phyloP scores from a whole-genome alignment of 2,329 filamentous ascomycete genomes.

The Fusarium abutilonis region DNA sequence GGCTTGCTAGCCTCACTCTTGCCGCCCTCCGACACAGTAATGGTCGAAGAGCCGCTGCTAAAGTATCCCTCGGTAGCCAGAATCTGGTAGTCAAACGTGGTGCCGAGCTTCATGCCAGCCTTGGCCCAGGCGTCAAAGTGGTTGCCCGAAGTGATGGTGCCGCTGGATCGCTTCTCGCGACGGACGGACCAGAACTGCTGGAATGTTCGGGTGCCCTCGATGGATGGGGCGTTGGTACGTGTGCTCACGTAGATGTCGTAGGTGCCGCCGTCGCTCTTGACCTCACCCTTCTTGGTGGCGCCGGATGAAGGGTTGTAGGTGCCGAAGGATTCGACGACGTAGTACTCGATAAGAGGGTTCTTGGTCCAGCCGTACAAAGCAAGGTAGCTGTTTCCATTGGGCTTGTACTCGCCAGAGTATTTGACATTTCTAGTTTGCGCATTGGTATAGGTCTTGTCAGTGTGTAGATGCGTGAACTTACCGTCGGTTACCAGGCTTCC shows the following conservation, averaged over 20 bases:
- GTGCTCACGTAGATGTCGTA: slow-evolving; percentile 53
- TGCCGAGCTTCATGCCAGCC: slow-evolving; percentile 60
- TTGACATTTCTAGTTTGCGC: slow-evolving; percentile 29
- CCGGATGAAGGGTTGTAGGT: slow-evolving; percentile 47
- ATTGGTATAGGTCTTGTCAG: background rate
- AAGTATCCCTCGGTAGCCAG: slow-evolving; percentile 64
- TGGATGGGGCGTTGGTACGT: slow-evolving; percentile 57
- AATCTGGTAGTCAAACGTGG: slow-evolving; percentile 61
- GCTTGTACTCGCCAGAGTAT: slow-evolving; percentile 47
- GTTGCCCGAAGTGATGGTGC: slow-evolving; percentile 59
- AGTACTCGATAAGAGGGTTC: slow-evolving; percentile 53
- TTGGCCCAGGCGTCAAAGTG: slow-evolving; percentile 65
- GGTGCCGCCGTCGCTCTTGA: slow-evolving; percentile 50
- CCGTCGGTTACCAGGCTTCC: slow-evolving; percentile 48
- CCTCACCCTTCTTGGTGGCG: slow-evolving; percentile 48
- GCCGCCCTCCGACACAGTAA: slow-evolving; percentile 52
- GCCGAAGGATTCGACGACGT: slow-evolving; percentile 52
- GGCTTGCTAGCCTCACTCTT: slow-evolving; percentile 18
- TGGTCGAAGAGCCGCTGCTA: slow-evolving; percentile 59
- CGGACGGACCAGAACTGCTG: slow-evolving; percentile 65
- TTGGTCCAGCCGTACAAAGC: slow-evolving; percentile 54
- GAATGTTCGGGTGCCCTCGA: slow-evolving; percentile 61
- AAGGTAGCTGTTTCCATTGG: slow-evolving; percentile 53
- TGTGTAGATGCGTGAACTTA: slow-evolving; percentile 42
- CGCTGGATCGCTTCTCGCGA: slow-evolving; percentile 58